Base-by-base conservation (phyloP, 441 rosid genomes). In the Pelargonium myrrhifolium region DNA sequence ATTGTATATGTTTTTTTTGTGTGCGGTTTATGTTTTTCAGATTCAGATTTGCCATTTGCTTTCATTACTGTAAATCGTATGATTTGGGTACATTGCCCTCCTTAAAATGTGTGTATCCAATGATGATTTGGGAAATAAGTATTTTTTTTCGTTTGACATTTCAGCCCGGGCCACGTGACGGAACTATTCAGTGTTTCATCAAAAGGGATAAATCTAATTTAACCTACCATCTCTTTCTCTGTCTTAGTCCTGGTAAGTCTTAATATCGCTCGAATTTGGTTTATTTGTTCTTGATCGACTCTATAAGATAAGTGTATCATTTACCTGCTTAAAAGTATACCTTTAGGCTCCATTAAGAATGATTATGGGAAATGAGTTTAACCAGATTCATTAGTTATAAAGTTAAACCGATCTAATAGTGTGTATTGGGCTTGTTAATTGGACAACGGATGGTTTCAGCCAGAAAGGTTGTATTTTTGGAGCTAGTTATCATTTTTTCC, bases 81-180 rank as follows among this genome's bases (percentile, higher is more conserved):
- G 31, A 28, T 28, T 28, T 28, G 31, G 31, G 31, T 3, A 28
- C 3, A 40, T 47, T 51, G 14, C 20, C 51, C n/a, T 39, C 12
- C 8, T 15, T 67, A 14, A 39, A 18, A 28, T 8, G 9, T 18
- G 5, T 9, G 31, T 28, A 28, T 2, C 2, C 31, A 28, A 4
- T 28, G 31, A 28, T 28, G 31, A 28, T 28, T 28, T 28, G 2
- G 31, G 31, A 28, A 28, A 28, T 28, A 28, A 28, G 31, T 28
- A 28, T 28, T 56, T 59, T 68, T 20, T 18, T 75, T 72, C 66
- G 45, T 69, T 65, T 53, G 42, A 59, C 9, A 2, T 75, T 80
- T 72, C 88, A 93, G 98, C 97, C 95, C 0, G 98, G 98, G 45
- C 79, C 83, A 3, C 88, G 96, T 75, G 96, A 93, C 78, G 86